Conservation (phyloP, 345 rosid genomes). For the Pugionium dolabratum region DNA sequence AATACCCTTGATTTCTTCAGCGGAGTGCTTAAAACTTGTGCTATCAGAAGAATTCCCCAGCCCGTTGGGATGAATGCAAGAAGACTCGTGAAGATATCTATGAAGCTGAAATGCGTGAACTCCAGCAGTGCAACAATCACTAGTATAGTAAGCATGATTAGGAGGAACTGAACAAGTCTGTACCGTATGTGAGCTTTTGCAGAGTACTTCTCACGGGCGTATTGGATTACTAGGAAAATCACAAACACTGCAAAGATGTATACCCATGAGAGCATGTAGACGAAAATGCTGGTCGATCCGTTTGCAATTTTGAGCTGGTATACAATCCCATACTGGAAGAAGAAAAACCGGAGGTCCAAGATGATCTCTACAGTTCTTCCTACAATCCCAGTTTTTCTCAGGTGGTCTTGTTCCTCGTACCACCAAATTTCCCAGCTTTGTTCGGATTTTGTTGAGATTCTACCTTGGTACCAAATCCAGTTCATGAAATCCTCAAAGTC, state of each 20-base stretch:
- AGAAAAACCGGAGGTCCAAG: conserved; percentile 80
- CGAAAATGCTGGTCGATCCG: conserved; percentile 47
- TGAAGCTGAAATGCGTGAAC: conserved; percentile 48
- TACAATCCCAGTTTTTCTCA: conserved; percentile 65
- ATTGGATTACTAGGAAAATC: conserved; percentile 55
- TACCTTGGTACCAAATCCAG: conserved; percentile 75
- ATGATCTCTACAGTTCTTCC: conserved; percentile 77
- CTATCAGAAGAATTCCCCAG: conserved; percentile 81
- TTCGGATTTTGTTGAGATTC: conserved; percentile 62
- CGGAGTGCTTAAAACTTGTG: conserved; percentile 55
- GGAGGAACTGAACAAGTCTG: conserved; percentile 66
- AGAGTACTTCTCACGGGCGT: conserved; percentile 69
- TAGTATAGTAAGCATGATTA: conserved; percentile 47
- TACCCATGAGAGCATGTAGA: conserved; percentile 75
- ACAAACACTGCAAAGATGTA: conserved; percentile 57
- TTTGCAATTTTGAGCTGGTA: conserved; percentile 59
- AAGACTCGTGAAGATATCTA: conserved; percentile 70
- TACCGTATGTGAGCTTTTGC: conserved; percentile 70
- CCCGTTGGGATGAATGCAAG: conserved; percentile 90
- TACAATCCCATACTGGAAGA: conserved; percentile 87
- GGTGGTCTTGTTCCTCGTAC: conserved; percentile 85
- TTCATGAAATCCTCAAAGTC: conserved; percentile 74
- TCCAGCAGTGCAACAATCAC: conserved; percentile 55
- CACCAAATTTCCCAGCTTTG: conserved; percentile 96
- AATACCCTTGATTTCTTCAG: conserved; percentile 48